Base-by-base conservation (phyloP, 352 stramenopile species). In the Phytopythium aichiense region DNA sequence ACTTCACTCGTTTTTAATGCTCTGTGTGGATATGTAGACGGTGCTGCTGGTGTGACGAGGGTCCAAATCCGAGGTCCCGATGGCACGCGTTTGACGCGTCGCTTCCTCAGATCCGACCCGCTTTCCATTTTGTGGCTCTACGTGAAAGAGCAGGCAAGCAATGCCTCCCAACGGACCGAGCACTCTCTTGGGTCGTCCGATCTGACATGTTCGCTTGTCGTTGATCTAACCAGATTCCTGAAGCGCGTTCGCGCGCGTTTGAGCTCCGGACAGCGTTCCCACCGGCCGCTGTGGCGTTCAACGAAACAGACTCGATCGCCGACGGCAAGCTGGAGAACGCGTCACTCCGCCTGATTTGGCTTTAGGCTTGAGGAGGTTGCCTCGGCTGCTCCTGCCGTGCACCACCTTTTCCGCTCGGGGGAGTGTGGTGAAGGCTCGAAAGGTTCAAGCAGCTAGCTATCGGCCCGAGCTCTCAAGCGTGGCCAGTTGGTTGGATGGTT, bases 321-420 rank as follows among this genome's bases (percentile, higher is more conserved):
- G 82, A 91, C 40, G 70, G 80, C 28, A 79, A 89, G 46, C 75
- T 94, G 12, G 80, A 83, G 53, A 92, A 92, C 60, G 81, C 83
- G 45, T 87, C 82, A 56, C 69, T 94, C 43, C 87, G 89, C 71
- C 72, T 94, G 65, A 82, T 92, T 51, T 94, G 86, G 86, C 64
- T 77, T 20, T 77, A 58, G 35, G 9, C 4, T 18, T 13, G 28
- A 45, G 30, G 13, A 43, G 52, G 13, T 22, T 56, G 50, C 16
- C 40, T 13, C 4, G 40, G 40, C 40, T 46, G 18, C 40, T 46
- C 5, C 40, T 46, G 16, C 35, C 16, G 3, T 12, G 6, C 4
- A 25, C 20, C 42, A n/a, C 15, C 42, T 4, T 15, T 20, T 16
- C 42, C 25, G 42, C 9, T 43, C 1, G 38, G 5, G 4, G 20